Base-by-base conservation (phyloP, 1,139 yeast genomes). In the Sugiyamaella novakii region DNA sequence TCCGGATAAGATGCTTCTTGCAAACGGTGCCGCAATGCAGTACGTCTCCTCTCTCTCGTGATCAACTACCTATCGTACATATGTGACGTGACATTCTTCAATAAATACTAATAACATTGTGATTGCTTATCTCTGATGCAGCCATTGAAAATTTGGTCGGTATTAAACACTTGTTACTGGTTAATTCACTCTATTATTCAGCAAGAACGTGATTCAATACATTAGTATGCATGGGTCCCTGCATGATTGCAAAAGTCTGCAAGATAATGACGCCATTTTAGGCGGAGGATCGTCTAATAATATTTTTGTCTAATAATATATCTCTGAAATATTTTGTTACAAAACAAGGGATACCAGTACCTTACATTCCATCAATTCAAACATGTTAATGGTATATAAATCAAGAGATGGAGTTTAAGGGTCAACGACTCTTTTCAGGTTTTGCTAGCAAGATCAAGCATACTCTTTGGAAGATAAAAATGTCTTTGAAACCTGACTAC, bases 181-280 rank as follows among this genome's bases (percentile, higher is more conserved):
- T n/a, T n/a, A n/a, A n/a, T n/a, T n/a, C n/a, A n/a, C n/a, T n/a
- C n/a, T 22, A 36, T 36, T 36, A 36, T 36, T 36, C 40, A 36
- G 40, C 40, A 36, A 15, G 27, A 34, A 19, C 40, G 40, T 36
- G 40, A 12, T 36, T 12, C 24, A 2, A 14, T 17, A 24, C 34
- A 28, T 8, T 12, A 12, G 14, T 28, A 38, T 38, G 43, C 43
- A 28, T 21, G 19, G 17, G 43, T 38, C 43, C 43, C 43, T 28
- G 43, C 43, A 38, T 38, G 24, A 38, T 38, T 38, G 43, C 43
- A 38, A 19, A 38, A 28, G 11, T 8, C 27, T 38, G 33, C 34
- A 3, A 38, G 43, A 38, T 17, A 38, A 38, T 38, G 43, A 38
- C 43, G 43, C 43, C 30, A 36, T 36, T 22, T 36, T 10, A 25